These are phyloP conservation scores for Triticum dicoccoides DNA, from an alignment of 176 grass and related monocot genomes.

Conservation along the genomic window DNA sequence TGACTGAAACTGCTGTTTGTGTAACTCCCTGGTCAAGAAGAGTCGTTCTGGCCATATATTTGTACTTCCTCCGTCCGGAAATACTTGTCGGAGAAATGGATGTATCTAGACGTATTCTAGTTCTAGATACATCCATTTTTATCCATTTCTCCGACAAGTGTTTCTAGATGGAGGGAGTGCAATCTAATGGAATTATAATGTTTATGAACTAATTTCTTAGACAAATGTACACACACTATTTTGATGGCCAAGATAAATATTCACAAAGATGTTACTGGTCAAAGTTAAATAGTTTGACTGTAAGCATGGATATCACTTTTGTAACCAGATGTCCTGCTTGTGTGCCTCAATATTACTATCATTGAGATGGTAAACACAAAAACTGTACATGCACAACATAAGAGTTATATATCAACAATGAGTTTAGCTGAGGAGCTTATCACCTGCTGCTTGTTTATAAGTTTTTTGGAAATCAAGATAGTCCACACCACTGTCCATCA, in stretches of 20 bases:
- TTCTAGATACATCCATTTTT: no score
- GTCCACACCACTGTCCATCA: constrained; percentile 58
- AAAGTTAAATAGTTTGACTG: constrained; percentile 18
- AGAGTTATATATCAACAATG: constrained; percentile 17
- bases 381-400: constrained; percentile 27
- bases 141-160: no score
- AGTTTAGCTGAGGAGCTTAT: constrained; percentile 17
- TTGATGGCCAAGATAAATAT: not conserved
- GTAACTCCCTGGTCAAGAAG: not conserved
- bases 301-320: constrained; percentile 14
- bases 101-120: no score
- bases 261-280: not conserved
- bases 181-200: not conserved
- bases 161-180: no score
- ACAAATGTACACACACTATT: not conserved
- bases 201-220: not conserved
- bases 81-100: no score
- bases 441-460: constrained; percentile 86
- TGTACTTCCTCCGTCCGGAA: not conserved
- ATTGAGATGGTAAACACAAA: constrained; percentile 28
- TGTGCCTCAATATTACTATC: constrained; percentile 28
- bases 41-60: not conserved
- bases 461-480: constrained; percentile 68
- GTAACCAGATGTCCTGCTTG: not conserved
- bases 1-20: constrained; percentile 11